A percentile compares a stretch with the other conserved stretches of the same genome.
These are phyloP conservation scores for Przewalskia tangutica DNA, from an alignment of 257 asterid species.

Conservation along the genomic window DNA sequence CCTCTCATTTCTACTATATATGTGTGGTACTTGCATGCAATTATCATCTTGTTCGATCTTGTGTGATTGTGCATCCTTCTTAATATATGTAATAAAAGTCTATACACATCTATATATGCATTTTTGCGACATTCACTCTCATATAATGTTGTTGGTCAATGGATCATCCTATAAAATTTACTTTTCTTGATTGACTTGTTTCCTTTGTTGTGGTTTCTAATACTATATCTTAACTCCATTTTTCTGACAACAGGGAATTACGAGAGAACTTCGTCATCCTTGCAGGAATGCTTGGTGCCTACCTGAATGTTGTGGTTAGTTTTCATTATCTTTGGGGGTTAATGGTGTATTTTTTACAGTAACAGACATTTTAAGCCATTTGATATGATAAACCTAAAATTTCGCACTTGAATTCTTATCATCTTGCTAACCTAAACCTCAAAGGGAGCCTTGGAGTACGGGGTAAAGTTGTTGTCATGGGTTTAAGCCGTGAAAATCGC, in stretches of 20 bases:
- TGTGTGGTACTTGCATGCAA: too few species aligned
- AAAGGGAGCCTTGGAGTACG: too few species aligned
- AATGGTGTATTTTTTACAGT: neutral
- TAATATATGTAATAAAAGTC: too few species aligned
- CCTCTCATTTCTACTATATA: too few species aligned
- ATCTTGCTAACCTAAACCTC: neutral
- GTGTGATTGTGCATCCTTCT: too few species aligned
- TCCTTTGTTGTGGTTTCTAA: neutral
- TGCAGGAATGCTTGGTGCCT: conserved; percentile 77
- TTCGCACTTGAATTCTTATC: neutral
- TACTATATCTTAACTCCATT: neutral
- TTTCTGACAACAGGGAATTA: conserved; percentile 47
- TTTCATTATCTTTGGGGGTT: neutral
- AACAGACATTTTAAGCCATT: neutral
- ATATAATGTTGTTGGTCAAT: neutral
- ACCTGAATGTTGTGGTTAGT: conserved; percentile 86
- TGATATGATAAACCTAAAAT: neutral
- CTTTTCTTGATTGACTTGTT: neutral
- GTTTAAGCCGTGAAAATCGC: too few species aligned
- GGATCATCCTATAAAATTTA: neutral
- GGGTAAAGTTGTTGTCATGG: too few species aligned
- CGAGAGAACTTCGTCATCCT: conserved; percentile 58
- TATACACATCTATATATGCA: too few species aligned
- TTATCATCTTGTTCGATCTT: too few species aligned
- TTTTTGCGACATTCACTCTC: neutral